Conservation (phyloP, 208 protist genomes). For the Acanthamoeba rhysodes region DNA sequence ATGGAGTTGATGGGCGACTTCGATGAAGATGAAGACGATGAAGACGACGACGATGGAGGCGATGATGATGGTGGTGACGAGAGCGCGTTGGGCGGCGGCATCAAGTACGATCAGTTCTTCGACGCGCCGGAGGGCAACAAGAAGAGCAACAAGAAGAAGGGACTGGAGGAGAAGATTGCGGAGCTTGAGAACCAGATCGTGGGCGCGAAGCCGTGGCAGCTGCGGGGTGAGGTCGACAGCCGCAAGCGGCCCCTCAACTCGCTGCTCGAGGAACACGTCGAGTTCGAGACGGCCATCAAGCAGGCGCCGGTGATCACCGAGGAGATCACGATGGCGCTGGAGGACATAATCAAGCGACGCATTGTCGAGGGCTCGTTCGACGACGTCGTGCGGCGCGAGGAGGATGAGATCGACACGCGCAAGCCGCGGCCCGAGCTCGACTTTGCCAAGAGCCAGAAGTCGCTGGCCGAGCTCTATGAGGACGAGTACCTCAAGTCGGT, state of each 20-base stretch:
- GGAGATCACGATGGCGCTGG: constrained; percentile 70
- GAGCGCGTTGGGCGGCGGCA: not conserved
- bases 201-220: constrained; percentile 77
- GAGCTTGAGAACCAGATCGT: constrained; percentile 68
- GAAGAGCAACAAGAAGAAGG: not conserved
- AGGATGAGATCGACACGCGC: not conserved
- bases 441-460: constrained; percentile 62
- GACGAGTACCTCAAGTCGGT: constrained; percentile 29
- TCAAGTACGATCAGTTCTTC: not conserved
- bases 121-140: not conserved
- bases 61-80: not conserved
- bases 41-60: not conserved
- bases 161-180: constrained; percentile 18
- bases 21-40: constrained; percentile 65
- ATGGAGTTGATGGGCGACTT: not conserved
- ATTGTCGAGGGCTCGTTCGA: constrained; percentile 68
- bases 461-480: constrained; percentile 49
- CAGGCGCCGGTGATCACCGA: constrained; percentile 71
- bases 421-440: constrained; percentile 36
- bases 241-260: constrained; percentile 75
- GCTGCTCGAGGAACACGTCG: constrained; percentile 77
- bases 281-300: constrained; percentile 80
- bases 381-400: constrained; percentile 74
- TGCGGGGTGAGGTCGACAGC: constrained; percentile 77
- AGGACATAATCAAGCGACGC: constrained; percentile 77